These are phyloP conservation scores for Juncus effusus DNA, from an alignment of 176 grass and related monocot genomes.

Conservation along the genomic window DNA sequence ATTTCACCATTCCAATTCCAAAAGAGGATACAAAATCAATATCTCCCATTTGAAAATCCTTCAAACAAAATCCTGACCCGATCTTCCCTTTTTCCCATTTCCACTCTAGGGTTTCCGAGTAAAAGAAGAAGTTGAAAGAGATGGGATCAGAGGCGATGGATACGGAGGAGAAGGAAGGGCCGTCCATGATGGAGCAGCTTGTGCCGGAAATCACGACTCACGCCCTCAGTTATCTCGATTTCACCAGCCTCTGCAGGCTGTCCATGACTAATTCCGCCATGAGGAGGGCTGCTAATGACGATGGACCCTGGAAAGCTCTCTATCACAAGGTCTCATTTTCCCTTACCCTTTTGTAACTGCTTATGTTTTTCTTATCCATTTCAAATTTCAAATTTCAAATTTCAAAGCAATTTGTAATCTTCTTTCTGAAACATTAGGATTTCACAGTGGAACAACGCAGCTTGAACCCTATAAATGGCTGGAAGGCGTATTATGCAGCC, in stretches of 20 bases:
- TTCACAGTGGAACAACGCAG: slow-evolving; percentile 77
- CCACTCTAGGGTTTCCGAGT: too few relatives aligned
- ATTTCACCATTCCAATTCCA: too few relatives aligned
- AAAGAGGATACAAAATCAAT: too few relatives aligned
- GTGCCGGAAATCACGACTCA: slow-evolving; percentile 97
- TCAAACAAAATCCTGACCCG: not conserved
- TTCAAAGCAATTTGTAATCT: slow-evolving; percentile 15
- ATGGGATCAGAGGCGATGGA: slow-evolving; percentile 52
- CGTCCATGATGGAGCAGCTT: slow-evolving; percentile 98
- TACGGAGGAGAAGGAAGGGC: slow-evolving; percentile 47
- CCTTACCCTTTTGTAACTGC: not conserved
- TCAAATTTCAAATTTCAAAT: too few relatives aligned
- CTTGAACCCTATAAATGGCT: slow-evolving; percentile 70
- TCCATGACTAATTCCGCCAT: slow-evolving; percentile 98
- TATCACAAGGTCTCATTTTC: slow-evolving; percentile 63
- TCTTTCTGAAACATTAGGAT: slow-evolving; percentile 43
- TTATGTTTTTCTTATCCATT: not conserved
- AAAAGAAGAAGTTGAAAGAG: slow-evolving; percentile 28
- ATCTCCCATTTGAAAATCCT: too few relatives aligned
- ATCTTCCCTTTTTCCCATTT: too few relatives aligned
- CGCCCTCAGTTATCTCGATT: slow-evolving; percentile 94
- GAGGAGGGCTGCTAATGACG: slow-evolving; percentile 91
- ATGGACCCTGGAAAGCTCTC: slow-evolving; percentile 87
- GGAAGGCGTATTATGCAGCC: slow-evolving; percentile 95
- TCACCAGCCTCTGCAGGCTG: slow-evolving; percentile 85